Evolutionary conservation across 2,329 filamentous ascomycete genomes (phyloP).

Genomic region (Penicillium sp.): DNA sequence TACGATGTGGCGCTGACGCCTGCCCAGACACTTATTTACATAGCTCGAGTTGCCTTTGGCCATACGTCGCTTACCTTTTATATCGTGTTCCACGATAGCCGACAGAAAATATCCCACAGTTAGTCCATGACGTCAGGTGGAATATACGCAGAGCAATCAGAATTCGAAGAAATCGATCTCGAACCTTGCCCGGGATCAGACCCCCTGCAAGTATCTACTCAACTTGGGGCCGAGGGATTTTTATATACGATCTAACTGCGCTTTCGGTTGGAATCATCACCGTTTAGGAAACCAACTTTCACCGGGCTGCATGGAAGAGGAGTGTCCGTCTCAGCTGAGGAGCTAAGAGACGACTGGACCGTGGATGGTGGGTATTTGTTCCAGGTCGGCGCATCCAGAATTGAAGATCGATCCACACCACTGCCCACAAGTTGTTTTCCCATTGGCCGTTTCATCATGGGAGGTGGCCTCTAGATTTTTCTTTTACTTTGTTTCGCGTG

Average conservation of each 20-base stretch:
- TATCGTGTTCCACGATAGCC: constrained; percentile 18
- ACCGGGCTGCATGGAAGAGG: constrained; percentile 9
- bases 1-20: constrained; percentile 16
- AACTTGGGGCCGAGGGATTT: not conserved
- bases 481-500: not conserved
- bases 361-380: constrained; percentile 15
- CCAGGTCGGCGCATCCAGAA: constrained; percentile 19
- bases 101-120: constrained; percentile 4
- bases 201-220: constrained; percentile 7
- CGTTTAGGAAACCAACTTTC: not conserved
- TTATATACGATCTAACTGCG: not conserved
- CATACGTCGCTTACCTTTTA: not conserved
- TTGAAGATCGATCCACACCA: constrained; percentile 17
- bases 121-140: constrained; percentile 23
- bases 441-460: constrained; percentile 15
- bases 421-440: constrained; percentile 10
- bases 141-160: constrained; percentile 9
- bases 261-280: not conserved
- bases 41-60: not conserved
- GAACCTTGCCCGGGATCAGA: constrained; percentile 19
- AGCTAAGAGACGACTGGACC: constrained; percentile 5
- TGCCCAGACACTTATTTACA: constrained; percentile 1
- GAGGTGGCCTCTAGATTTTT: constrained; percentile 4
- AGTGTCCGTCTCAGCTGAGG: constrained; percentile 2
- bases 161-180: constrained; percentile 9